A percentile compares a stretch with the other conserved stretches of the same genome.
phyloP scores from a whole-genome alignment of 2,329 filamentous ascomycete genomes.

The Fusarium siculi region DNA sequence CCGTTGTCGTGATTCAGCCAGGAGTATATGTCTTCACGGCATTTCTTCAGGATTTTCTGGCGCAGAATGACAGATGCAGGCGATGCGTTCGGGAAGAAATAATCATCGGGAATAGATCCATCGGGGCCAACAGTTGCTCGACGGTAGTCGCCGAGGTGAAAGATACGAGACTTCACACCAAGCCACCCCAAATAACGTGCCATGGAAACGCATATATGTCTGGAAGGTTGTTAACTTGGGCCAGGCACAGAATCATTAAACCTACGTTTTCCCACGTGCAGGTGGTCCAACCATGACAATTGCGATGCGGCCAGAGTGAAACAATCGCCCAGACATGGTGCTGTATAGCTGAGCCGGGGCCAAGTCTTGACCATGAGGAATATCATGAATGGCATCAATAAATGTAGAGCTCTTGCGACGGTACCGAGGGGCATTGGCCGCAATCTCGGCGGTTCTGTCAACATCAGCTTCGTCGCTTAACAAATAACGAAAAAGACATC shows the following conservation, averaged over 20 bases:
- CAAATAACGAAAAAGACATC: background rate
- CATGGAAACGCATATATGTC: constrained; percentile 94
- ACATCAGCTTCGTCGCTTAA: constrained; percentile 26
- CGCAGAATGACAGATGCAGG: constrained; percentile 91
- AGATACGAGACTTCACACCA: constrained; percentile 97
- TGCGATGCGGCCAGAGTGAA: constrained; percentile 96
- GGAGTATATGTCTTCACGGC: constrained; percentile 94
- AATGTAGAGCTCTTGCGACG: constrained; percentile 94
- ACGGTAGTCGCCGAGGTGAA: constrained; percentile 96
- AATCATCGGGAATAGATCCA: constrained; percentile 91
- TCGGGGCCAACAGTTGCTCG: constrained; percentile 87
- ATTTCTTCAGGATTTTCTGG: constrained; percentile 98
- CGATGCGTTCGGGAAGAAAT: constrained; percentile 96
- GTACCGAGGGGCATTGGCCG: constrained; percentile 89
- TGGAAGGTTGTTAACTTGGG: constrained; percentile 49
- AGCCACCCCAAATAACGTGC: constrained; percentile 96
- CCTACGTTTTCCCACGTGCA: constrained; percentile 92
- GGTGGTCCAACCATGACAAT: constrained; percentile 97
- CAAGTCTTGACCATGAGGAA: constrained; percentile 82
- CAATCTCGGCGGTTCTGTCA: constrained; percentile 85
- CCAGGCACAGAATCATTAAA: constrained; percentile 22
- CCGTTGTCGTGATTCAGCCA: constrained; percentile 98
- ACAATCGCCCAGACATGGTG: constrained; percentile 95
- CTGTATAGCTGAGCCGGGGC: constrained; percentile 97
- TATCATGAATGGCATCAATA: constrained; percentile 96